Conservation (phyloP, 2,329 filamentous ascomycete genomes). For the Hypoxylon sp. region DNA sequence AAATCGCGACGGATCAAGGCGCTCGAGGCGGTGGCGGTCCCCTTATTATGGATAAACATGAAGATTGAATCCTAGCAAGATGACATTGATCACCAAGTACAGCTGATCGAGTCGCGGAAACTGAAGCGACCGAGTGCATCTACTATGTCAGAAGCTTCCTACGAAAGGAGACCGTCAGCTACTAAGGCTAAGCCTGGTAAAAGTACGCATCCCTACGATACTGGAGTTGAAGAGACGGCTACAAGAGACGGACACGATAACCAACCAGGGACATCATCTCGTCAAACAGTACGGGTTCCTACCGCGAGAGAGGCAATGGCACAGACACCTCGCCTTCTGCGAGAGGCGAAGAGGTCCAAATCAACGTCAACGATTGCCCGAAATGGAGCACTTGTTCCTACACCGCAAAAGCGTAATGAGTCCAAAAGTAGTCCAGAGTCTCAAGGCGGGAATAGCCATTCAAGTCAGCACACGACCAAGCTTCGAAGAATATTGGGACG, state of each 20-base stretch:
- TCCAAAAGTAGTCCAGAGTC: conserved; percentile 2
- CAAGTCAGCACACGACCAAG: conserved; percentile 2
- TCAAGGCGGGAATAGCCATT: not conserved
- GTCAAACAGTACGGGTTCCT: not conserved
- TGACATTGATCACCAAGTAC: conserved; percentile 34
- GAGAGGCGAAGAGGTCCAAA: not conserved
- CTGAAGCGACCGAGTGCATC: conserved; percentile 20
- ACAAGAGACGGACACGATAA: not conserved
- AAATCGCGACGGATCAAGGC: conserved; percentile 33
- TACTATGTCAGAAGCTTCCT: conserved; percentile 3
- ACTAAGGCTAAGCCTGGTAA: conserved; percentile 38
- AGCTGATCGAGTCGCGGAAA: conserved; percentile 33
- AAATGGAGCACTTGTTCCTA: not conserved
- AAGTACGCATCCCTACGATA: conserved; percentile 47
- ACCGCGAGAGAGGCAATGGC: not conserved
- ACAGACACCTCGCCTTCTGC: not conserved
- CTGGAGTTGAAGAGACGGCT: conserved; percentile 28
- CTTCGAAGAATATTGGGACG: conserved; percentile 16
- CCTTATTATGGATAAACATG: conserved; percentile 37
- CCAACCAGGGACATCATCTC: not conserved
- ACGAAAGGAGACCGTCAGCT: not conserved
- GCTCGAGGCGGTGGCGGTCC: conserved; percentile 32
- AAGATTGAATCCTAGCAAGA: conserved; percentile 40
- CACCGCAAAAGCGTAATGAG: conserved; percentile 1
- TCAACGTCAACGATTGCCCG: conserved; percentile 2